A percentile compares a stretch with the other conserved stretches of the same genome.
Conservation (phyloP, 257 asterid species). For the Dorcoceras hygrometricum region DNA sequence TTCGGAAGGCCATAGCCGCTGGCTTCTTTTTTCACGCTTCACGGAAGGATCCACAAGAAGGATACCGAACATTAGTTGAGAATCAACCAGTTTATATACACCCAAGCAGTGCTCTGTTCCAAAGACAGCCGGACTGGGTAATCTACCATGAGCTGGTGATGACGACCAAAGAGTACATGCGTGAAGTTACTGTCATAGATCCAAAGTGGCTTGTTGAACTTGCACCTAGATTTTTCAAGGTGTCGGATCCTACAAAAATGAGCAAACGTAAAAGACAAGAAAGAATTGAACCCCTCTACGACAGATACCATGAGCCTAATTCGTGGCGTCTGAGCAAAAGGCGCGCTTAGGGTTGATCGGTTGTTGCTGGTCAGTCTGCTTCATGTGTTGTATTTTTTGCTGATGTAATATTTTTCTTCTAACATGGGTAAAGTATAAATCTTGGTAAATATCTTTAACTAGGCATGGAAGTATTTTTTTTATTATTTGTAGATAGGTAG, state of each 20-base stretch:
- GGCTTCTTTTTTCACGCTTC: conserved; percentile 93
- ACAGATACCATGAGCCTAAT: conserved; percentile 90
- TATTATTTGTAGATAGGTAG: no score
- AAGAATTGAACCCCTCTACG: conserved; percentile 89
- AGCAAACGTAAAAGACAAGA: conserved; percentile 98
- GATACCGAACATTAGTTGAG: conserved; percentile 79
- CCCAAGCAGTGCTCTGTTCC: conserved; percentile 94
- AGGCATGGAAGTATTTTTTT: not conserved
- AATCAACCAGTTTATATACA: conserved; percentile 92
- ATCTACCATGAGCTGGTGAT: conserved; percentile 88
- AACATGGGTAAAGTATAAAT: not conserved
- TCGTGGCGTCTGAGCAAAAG: conserved; percentile 97
- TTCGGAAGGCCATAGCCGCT: conserved; percentile 85
- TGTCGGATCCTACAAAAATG: conserved; percentile 84
- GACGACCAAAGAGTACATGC: conserved; percentile 98
- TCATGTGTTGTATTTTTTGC: conserved; percentile 9
- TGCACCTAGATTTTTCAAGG: conserved; percentile 94
- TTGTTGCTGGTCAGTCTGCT: conserved; percentile 26
- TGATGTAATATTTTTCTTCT: conserved; percentile 22
- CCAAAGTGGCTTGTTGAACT: conserved; percentile 96
- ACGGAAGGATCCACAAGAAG: conserved; percentile 94
- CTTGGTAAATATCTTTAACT: not conserved
- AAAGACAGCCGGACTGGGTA: conserved; percentile 96
- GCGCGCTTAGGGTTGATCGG: conserved; percentile 54
- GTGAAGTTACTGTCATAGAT: conserved; percentile 84